Evolutionary conservation across 306 rosid species (phyloP).

Genomic region (Fragaria iinumae): DNA sequence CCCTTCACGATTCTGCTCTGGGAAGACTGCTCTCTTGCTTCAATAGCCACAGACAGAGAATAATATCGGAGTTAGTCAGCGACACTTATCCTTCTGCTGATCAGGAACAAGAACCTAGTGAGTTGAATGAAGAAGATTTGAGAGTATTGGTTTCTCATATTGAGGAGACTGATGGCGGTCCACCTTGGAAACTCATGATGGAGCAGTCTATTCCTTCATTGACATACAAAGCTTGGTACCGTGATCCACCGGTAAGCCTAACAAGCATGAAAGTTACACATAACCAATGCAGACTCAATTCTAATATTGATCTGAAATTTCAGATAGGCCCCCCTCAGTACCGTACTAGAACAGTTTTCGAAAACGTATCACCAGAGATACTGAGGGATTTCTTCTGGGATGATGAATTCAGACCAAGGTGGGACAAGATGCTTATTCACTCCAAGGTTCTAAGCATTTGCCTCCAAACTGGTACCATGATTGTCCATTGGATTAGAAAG

Average conservation of each 20-base stretch:
- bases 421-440: constrained; percentile 11
- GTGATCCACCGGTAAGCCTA: constrained; percentile 11
- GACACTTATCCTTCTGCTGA: neutral
- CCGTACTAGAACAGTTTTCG: constrained; percentile 15
- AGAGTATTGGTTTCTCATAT: constrained; percentile 8
- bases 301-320: neutral
- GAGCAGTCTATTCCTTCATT: constrained; percentile 8
- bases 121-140: constrained; percentile 12
- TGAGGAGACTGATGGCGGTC: constrained; percentile 9
- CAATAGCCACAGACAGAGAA: neutral
- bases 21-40: neutral
- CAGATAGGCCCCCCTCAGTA: constrained; percentile 8
- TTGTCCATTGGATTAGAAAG: constrained; percentile 12
- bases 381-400: constrained; percentile 19
- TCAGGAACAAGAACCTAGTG: constrained; percentile 12
- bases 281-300: neutral
- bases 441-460: neutral
- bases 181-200: constrained; percentile 21
- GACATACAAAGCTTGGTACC: constrained; percentile 20
- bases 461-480: constrained; percentile 19
- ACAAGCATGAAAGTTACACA: neutral
- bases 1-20: neutral
- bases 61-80: neutral
- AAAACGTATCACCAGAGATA: neutral
- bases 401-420: constrained; percentile 18